Base-by-base conservation (phyloP, 2,329 filamentous ascomycete genomes). In the Endoconidiophora laricicola region DNA sequence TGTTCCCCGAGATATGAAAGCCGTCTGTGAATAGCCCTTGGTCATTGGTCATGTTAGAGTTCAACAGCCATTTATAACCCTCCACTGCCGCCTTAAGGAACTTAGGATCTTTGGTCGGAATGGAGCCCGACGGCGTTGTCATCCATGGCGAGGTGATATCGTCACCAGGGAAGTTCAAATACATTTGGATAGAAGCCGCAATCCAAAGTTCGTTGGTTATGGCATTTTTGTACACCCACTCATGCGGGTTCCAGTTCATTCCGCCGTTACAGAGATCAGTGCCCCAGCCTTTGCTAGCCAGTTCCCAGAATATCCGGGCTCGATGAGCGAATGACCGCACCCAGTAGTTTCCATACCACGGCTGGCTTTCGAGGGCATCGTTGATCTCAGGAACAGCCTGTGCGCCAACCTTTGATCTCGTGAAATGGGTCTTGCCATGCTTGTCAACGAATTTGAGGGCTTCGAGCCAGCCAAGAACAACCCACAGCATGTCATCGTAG, bases 401-500 rank as follows among this genome's bases (percentile, higher is more conserved):
- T 44, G 62, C 56, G 16, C 58, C 56, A 12, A 52, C 55, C 22
- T 50, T 54, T 5, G 52, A 45, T 39, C 46, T 54, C 7, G 63
- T 62, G 58, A 81, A 83, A 61, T 85, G 79, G 16, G 78, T 61
- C 2, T 69, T 64, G 2, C 75, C 77, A 60, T 93, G 86, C n/a
- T 73, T 66, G 29, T 78, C 67, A 47, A 90, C 76, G 60, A 94
- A 87, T 56, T 83, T 79, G 55, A 87, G 74, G 45, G 76, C 77
- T 60, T 94, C 86, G 48, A 95, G 68, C 88, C 90, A 95, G 55
- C 83, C 86, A 37, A 96, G 71, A 2, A 93, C 86, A 1, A 95
- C 86, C 90, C 90, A 96, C 2, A 94, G 74, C 67, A 94, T 94
- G 62, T 96, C 90, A 60, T 95, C 90, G 61, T 81, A 94, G 0